A percentile compares a stretch with the other conserved stretches of the same genome.
phyloP scores from a whole-genome alignment of 2,329 filamentous ascomycete genomes.

The Lanzia echinophila region DNA sequence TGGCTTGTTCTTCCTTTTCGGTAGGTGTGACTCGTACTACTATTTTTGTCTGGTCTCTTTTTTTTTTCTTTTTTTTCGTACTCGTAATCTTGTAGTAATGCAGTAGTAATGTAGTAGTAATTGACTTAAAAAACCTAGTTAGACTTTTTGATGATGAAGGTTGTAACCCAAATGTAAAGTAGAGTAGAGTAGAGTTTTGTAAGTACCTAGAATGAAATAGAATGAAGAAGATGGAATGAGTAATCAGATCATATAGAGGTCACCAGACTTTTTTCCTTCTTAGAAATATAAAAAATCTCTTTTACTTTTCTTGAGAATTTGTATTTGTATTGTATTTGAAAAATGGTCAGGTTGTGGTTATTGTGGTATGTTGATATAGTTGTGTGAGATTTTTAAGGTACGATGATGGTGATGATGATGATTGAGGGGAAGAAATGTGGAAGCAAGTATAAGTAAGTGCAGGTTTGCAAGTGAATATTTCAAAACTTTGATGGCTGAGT shows the following conservation, averaged over 20 bases:
- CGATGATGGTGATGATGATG: not conserved
- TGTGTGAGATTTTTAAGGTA: not conserved
- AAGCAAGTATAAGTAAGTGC: too few species aligned
- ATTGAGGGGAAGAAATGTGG: too few species aligned
- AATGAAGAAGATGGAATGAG: not conserved
- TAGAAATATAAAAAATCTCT: too few species aligned
- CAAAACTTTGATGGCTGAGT: too few species aligned
- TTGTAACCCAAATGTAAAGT: not conserved
- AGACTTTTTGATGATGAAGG: not conserved
- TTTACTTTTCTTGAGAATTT: not conserved
- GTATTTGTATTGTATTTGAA: not conserved
- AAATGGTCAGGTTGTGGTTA: too few species aligned
- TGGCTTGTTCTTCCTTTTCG: too few species aligned
- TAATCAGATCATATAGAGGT: conserved; percentile 8
- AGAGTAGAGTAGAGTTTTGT: not conserved
- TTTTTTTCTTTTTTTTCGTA: too few species aligned
- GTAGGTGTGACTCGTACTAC: not conserved
- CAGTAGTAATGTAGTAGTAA: not conserved
- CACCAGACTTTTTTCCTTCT: not conserved
- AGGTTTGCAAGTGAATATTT: too few species aligned
- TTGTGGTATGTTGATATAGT: not conserved
- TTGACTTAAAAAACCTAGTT: not conserved
- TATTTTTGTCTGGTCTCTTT: too few species aligned
- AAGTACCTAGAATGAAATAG: conserved; percentile 5
- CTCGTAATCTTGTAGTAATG: too few species aligned